A percentile compares a stretch with the other conserved stretches of the same genome.
Evolutionary conservation across 768 basidiomycete species (phyloP).

Genomic region (Xerocomus spinulosus): DNA sequence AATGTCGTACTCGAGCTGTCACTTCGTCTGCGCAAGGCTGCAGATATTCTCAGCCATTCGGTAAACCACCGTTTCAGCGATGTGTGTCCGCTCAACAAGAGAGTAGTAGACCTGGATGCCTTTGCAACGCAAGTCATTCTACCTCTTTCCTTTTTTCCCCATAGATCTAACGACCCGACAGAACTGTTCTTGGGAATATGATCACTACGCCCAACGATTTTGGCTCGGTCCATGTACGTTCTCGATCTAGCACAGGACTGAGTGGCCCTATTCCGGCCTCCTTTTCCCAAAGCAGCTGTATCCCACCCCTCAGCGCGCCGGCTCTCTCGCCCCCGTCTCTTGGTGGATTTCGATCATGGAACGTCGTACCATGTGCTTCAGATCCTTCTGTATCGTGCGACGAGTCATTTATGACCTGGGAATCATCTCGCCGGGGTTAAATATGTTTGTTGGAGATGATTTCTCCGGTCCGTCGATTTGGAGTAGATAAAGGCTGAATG

Average conservation of each 20-base stretch:
- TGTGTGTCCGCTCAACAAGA: conserved; percentile 38
- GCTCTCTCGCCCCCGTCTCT: conserved; percentile 16
- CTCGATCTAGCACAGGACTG: conserved; percentile 13
- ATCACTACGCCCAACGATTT: conserved; percentile 25
- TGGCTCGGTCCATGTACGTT: conserved; percentile 8
- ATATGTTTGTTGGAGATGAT: not conserved
- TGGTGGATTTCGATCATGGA: conserved; percentile 18
- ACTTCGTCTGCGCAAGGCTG: conserved; percentile 54
- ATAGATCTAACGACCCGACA: conserved; percentile 21
- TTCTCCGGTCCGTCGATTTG: no score
- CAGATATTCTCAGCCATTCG: conserved; percentile 50
- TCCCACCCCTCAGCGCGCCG: conserved; percentile 20
- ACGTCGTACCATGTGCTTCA: conserved; percentile 12
- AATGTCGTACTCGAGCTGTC: conserved; percentile 63
- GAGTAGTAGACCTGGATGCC: conserved; percentile 46
- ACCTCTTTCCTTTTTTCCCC: not conserved
- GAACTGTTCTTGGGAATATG: conserved; percentile 40
- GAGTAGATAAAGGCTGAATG: no score
- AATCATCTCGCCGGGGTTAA: conserved; percentile 40
- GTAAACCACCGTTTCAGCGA: conserved; percentile 33
- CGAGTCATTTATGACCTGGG: conserved; percentile 62
- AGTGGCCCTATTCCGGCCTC: conserved; percentile 1
- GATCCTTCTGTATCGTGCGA: conserved; percentile 40
- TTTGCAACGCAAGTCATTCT: conserved; percentile 48
- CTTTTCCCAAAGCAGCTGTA: conserved; percentile 10